A percentile compares a stretch with the other conserved stretches of the same genome.
Conservation (phyloP, 2,329 filamentous ascomycete genomes). For the Emmonsia crescens region DNA sequence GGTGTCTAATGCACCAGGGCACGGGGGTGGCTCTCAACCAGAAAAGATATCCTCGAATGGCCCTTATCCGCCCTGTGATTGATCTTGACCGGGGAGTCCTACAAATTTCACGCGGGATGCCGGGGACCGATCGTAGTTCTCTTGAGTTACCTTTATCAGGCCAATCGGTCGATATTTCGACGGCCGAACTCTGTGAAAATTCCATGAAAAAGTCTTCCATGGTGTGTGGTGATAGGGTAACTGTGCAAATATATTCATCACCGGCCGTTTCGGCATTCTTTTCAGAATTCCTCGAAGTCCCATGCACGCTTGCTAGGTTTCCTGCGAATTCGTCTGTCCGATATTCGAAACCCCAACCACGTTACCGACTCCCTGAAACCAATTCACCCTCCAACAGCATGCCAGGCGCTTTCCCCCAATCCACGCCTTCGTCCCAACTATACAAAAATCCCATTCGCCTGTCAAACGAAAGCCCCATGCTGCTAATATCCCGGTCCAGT, state of each 20-base stretch:
- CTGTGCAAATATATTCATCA: conserved; percentile 59
- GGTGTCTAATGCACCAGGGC: conserved; percentile 83
- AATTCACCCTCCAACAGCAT: conserved; percentile 20
- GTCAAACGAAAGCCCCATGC: conserved; percentile 88
- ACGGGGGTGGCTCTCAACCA: conserved; percentile 78
- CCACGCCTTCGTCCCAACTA: conserved; percentile 41
- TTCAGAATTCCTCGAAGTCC: conserved; percentile 59
- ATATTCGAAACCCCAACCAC: conserved; percentile 60
- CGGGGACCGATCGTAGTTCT: conserved; percentile 20
- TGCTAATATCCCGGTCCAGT: conserved; percentile 71
- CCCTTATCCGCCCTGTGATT: conserved; percentile 62
- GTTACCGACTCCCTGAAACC: conserved; percentile 28
- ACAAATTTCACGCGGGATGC: conserved; percentile 40
- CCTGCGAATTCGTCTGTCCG: conserved; percentile 58
- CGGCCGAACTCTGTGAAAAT: conserved; percentile 47
- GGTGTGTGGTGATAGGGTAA: conserved; percentile 74
- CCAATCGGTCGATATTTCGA: conserved; percentile 43
- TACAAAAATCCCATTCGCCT: conserved; percentile 52
- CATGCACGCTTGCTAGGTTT: conserved; percentile 76
- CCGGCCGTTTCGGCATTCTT: conserved; percentile 64
- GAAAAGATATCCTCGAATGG: conserved; percentile 81
- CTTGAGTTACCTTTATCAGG: conserved; percentile 29
- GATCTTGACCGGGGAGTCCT: conserved; percentile 60
- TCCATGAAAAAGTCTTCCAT: conserved; percentile 43
- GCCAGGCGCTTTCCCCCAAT: conserved; percentile 44